Percentiles rank a stretch among this genome's conserved stretches.
phyloP scores from a whole-genome alignment of 768 basidiomycete species.

The Boletus eberwhitei region DNA sequence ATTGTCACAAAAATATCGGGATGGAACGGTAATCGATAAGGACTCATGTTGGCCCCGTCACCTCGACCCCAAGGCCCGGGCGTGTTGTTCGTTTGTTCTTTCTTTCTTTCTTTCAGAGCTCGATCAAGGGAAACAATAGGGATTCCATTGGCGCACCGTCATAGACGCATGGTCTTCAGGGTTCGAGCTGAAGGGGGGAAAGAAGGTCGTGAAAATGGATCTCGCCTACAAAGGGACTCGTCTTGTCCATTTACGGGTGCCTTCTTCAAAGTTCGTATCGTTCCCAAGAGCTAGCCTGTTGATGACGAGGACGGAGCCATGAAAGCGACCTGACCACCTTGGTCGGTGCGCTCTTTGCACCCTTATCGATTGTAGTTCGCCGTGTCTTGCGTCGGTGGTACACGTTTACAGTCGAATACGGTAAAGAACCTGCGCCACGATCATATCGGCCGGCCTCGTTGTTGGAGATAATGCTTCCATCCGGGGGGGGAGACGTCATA shows the following conservation, averaged over 20 bases:
- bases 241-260: background rate
- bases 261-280: background rate
- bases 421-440: background rate
- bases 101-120: background rate
- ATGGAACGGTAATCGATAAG: background rate
- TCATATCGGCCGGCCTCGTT: slow-evolving; percentile 2
- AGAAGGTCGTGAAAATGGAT: background rate
- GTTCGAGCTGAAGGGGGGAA: background rate
- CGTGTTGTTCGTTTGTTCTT: background rate
- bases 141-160: background rate
- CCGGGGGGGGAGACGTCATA: background rate
- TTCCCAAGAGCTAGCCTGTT: background rate
- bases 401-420: background rate
- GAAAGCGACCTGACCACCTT: background rate
- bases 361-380: background rate
- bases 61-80: background rate
- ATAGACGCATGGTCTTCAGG: background rate
- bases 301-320: background rate
- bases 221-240: background rate
- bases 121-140: background rate
- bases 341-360: background rate
- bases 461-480: slow-evolving; percentile 20
- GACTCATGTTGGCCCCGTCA: background rate
- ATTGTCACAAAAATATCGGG: background rate
- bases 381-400: slow-evolving; percentile 1